Conservation (phyloP, 2,329 filamentous ascomycete species). For the Fusarium devonianum region DNA sequence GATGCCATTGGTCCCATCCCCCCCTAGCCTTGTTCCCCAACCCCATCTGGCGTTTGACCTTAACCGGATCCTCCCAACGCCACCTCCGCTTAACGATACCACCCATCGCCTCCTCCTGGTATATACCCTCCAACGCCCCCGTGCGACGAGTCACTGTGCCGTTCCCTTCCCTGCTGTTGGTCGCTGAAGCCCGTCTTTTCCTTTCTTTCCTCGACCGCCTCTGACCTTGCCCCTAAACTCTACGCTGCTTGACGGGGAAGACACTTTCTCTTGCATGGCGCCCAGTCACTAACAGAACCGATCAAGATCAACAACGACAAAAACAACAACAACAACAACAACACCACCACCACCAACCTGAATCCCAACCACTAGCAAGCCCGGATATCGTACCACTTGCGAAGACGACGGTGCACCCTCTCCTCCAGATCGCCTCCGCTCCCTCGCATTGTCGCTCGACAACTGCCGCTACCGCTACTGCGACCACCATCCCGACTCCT, state of each 20-base stretch:
- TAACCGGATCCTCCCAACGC: slow-evolving; percentile 35
- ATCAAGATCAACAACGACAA: slow-evolving; percentile 12
- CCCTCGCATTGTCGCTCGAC: slow-evolving; percentile 36
- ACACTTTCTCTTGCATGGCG: slow-evolving; percentile 11
- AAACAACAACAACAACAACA: slow-evolving; percentile 8
- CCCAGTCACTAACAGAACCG: slow-evolving; percentile 20
- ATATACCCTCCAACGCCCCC: slow-evolving; percentile 18
- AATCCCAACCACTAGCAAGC: slow-evolving; percentile 16
- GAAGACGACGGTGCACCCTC: slow-evolving; percentile 31
- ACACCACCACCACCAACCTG: no score
- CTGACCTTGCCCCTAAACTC: slow-evolving; percentile 7
- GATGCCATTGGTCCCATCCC: slow-evolving; percentile 11
- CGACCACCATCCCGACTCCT: slow-evolving; percentile 20
- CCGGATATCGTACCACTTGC: slow-evolving; percentile 34
- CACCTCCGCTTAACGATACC: slow-evolving; percentile 39
- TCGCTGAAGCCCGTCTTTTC: slow-evolving; percentile 8
- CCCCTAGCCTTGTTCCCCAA: slow-evolving; percentile 9
- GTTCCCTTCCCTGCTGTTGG: slow-evolving; percentile 15
- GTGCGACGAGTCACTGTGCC: slow-evolving; percentile 20
- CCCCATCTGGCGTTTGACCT: slow-evolving; percentile 33
- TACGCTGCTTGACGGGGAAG: slow-evolving; percentile 6
- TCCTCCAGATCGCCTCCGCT: slow-evolving; percentile 29
- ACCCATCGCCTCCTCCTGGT: slow-evolving; percentile 29
- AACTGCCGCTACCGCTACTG: slow-evolving; percentile 29
- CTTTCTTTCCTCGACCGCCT: not conserved